Evolutionary conservation across 2,329 filamentous ascomycete genomes (phyloP).

Genomic region (Ciborinia camelliae): DNA sequence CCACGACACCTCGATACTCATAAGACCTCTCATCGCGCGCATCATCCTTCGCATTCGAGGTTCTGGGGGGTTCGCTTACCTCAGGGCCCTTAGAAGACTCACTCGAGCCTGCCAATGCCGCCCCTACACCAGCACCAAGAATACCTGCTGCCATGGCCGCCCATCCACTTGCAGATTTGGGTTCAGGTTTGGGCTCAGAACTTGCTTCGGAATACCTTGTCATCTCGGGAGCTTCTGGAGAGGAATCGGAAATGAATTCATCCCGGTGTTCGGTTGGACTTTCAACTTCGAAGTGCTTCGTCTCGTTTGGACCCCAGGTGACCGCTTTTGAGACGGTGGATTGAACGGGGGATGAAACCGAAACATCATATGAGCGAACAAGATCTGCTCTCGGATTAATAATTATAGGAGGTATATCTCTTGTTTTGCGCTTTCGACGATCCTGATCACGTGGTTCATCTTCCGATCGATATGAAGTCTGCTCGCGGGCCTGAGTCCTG

Average conservation of each 20-base stretch:
- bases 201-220: conserved; percentile 18
- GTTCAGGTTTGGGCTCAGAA: not conserved
- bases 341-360: conserved; percentile 38
- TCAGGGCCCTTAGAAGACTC: conserved; percentile 25
- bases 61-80: conserved; percentile 11
- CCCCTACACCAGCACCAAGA: conserved; percentile 41
- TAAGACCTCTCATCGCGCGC: conserved; percentile 25
- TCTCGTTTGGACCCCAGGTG: conserved; percentile 63
- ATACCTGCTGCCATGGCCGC: conserved; percentile 51
- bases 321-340: conserved; percentile 53
- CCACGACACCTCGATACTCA: conserved; percentile 34
- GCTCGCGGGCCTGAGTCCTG: not conserved
- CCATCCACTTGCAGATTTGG: conserved; percentile 42
- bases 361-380: conserved; percentile 26
- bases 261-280: conserved; percentile 48
- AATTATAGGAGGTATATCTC: conserved; percentile 39
- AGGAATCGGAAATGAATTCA: conserved; percentile 30
- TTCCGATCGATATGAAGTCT: not conserved
- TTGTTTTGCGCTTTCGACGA: conserved; percentile 27
- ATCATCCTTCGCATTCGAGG: conserved; percentile 13
- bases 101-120: conserved; percentile 30
- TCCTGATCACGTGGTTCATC: conserved; percentile 5
- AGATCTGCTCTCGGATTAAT: conserved; percentile 44
- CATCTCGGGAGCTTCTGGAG: conserved; percentile 39
- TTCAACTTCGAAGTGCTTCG: conserved; percentile 60